Conservation (phyloP, 1,284 basidiomycete genomes). For the Somion occarium region DNA sequence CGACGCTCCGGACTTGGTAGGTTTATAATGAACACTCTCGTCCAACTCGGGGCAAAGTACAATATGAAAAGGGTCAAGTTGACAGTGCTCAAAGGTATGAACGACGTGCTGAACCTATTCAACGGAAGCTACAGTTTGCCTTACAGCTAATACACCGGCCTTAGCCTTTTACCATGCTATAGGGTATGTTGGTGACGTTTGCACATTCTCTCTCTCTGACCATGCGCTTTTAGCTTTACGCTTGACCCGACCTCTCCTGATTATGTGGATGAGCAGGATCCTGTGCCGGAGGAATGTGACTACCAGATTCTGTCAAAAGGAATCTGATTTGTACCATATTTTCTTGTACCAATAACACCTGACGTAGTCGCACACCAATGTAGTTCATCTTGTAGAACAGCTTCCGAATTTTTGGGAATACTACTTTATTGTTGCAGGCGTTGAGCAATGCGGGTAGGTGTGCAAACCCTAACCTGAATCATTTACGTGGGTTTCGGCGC, state of each 20-base stretch:
- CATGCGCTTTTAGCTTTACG: conserved; percentile 51
- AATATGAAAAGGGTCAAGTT: conserved; percentile 65
- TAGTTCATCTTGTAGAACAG: no score
- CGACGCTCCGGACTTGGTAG: conserved; percentile 56
- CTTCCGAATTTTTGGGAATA: no score
- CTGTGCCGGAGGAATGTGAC: conserved; percentile 34
- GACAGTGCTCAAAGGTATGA: conserved; percentile 64
- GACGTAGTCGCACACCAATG: no score
- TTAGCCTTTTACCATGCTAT: conserved; percentile 49
- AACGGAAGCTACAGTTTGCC: no score
- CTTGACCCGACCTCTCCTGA: conserved; percentile 52
- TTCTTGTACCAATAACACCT: no score
- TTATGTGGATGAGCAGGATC: conserved; percentile 28
- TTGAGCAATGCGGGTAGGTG: no score
- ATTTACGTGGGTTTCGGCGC: no score
- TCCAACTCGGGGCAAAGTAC: conserved; percentile 44
- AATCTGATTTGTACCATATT: conserved; percentile 41
- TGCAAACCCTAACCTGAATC: conserved; percentile 18
- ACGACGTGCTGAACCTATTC: not conserved
- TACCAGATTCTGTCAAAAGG: conserved; percentile 53
- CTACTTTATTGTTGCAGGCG: no score
- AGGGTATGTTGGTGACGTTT: no score
- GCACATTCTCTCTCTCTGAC: no score
- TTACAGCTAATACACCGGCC: conserved; percentile 27
- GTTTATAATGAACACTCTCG: conserved; percentile 44